These are phyloP conservation scores for Forsythia viridissima DNA, from an alignment of 257 asterid genomes.

Conservation along the genomic window DNA sequence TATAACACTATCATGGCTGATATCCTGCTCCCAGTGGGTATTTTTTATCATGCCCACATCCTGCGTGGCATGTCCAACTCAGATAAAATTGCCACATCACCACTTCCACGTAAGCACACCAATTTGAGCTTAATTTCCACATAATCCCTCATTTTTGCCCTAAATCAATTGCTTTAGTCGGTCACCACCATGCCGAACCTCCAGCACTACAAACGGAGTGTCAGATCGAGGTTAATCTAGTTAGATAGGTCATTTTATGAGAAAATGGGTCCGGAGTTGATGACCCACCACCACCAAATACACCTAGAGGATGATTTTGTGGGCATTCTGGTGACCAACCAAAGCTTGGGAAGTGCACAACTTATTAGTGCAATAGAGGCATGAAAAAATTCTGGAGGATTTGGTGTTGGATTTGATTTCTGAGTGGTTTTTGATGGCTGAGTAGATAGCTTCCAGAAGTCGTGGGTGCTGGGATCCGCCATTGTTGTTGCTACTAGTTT, in stretches of 20 bases:
- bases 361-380: conserved; percentile 82
- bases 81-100: no score
- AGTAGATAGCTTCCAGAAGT: conserved; percentile 42
- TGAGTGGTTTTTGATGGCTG: not conserved
- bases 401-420: conserved; percentile 23
- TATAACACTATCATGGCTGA: not conserved
- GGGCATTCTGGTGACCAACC: conserved; percentile 97
- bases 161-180: no score
- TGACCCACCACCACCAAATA: conserved; percentile 17
- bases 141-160: no score
- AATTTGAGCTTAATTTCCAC: no score
- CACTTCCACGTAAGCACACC: no score
- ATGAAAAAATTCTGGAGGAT: conserved; percentile 50
- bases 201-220: conserved; percentile 42
- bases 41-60: no score
- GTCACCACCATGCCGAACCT: no score
- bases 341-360: conserved; percentile 89
- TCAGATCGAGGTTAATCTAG: conserved; percentile 45
- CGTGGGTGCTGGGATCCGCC: conserved; percentile 48
- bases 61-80: no score
- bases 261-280: conserved; percentile 23
- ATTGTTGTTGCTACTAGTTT: conserved; percentile 18
- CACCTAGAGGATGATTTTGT: conserved; percentile 42
- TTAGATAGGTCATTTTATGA: conserved; percentile 22
- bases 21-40: no score